Evolutionary conservation across 225 moss, liverwort and hornwort genomes (phyloP).

Genomic region (Physcomitrium patens): DNA sequence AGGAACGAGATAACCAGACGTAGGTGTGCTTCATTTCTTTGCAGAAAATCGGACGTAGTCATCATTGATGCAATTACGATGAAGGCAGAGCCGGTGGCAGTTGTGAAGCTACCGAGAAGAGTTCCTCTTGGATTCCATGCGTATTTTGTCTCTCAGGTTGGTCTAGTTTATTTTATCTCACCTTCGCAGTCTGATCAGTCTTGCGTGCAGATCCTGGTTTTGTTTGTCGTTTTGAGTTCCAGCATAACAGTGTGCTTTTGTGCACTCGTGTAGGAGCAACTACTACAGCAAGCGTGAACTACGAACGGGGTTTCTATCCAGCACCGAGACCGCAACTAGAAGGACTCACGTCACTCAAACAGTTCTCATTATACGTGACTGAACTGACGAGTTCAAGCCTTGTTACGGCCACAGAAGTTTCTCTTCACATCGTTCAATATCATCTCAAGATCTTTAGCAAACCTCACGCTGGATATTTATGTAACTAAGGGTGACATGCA

Average conservation of each 20-base stretch:
- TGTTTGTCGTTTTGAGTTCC: not conserved
- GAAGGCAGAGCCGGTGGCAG: conserved; percentile 65
- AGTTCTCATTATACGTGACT: not conserved
- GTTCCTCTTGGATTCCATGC: conserved; percentile 85
- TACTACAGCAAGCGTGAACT: conserved; percentile 21
- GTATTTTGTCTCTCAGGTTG: conserved; percentile 64
- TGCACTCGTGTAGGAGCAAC: conserved; percentile 26
- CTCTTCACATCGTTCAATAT: too few relatives aligned
- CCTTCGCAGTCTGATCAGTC: not conserved
- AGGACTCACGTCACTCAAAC: not conserved
- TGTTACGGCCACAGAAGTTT: too few relatives aligned
- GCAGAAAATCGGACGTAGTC: conserved; percentile 70
- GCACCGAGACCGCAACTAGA: not conserved
- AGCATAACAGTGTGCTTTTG: not conserved
- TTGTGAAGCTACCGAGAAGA: conserved; percentile 57
- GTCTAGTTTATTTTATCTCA: not conserved
- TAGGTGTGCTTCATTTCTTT: not conserved
- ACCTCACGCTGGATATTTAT: too few relatives aligned
- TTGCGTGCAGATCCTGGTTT: too few relatives aligned
- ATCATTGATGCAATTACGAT: conserved; percentile 81
- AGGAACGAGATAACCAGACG: not conserved
- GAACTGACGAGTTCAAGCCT: not conserved
- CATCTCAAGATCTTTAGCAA: too few relatives aligned
- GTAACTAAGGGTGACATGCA: too few relatives aligned
- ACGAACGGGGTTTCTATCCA: not conserved